A percentile compares a stretch with the other conserved stretches of the same genome.
phyloP scores from a whole-genome alignment of 371 early-diverging fungal genomes.

The Rhizopus arrhizus region DNA sequence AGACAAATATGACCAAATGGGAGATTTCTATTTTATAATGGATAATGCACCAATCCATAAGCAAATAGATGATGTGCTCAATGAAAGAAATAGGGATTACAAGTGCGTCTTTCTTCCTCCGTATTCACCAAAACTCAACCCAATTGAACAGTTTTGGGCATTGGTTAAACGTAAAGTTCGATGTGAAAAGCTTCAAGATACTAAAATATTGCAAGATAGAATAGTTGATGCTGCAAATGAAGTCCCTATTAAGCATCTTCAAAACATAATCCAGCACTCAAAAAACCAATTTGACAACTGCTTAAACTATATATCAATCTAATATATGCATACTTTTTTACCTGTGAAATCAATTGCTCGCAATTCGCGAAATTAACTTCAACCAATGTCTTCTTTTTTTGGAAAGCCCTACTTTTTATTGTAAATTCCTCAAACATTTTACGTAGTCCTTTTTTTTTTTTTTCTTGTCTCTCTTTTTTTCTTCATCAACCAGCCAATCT shows the following conservation, averaged over 20 bases:
- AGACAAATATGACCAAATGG: constrained; percentile 14
- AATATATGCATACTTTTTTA: too few species aligned
- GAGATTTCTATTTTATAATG: constrained; percentile 17
- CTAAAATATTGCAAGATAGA: constrained; percentile 17
- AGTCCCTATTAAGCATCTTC: constrained; percentile 18
- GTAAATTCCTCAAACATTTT: too few species aligned
- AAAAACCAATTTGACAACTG: constrained; percentile 14
- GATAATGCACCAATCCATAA: constrained; percentile 21
- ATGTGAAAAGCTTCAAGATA: constrained; percentile 4
- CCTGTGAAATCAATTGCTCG: too few species aligned
- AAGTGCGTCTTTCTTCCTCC: constrained; percentile 18
- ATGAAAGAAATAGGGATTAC: constrained; percentile 15
- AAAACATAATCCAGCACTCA: constrained; percentile 16
- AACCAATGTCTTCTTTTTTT: too few species aligned
- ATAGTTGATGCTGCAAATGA: constrained; percentile 17
- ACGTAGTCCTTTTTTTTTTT: too few species aligned
- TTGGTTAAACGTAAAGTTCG: constrained; percentile 16
- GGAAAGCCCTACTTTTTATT: too few species aligned
- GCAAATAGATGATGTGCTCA: constrained; percentile 9
- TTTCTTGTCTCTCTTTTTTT: too few species aligned
- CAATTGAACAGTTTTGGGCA: constrained; percentile 13
- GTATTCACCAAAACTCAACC: constrained; percentile 18
- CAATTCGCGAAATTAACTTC: too few species aligned
- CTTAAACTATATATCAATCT: constrained; percentile 7
- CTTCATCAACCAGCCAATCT: too few species aligned